Evolutionary conservation across 345 rosid genomes (phyloP).

Genomic region (Capsella bursapastoris): DNA sequence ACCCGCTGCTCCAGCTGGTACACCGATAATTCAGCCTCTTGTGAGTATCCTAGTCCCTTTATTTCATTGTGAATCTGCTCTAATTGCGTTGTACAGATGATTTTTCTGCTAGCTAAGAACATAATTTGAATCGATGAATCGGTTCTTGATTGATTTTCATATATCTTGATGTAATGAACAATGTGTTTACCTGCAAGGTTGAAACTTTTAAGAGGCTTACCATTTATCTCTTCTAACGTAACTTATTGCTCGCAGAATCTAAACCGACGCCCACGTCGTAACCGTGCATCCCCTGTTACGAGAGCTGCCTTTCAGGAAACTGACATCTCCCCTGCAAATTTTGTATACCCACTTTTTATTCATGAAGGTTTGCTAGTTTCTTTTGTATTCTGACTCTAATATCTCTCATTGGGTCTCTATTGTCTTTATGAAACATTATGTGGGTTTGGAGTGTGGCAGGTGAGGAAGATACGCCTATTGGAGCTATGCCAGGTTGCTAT

Average conservation of each 20-base stretch:
- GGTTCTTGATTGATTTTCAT: not conserved
- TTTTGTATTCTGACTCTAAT: not conserved
- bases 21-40: conserved; percentile 67
- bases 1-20: conserved; percentile 80
- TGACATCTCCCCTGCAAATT: conserved; percentile 77
- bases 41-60: conserved; percentile 49
- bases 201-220: conserved; percentile 18
- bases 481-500: conserved; percentile 99
- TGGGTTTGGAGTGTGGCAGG: conserved; percentile 53
- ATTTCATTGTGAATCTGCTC: not conserved
- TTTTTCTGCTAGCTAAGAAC: not conserved
- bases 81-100: not conserved
- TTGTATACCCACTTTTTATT: conserved; percentile 91
- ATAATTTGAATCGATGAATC: not conserved
- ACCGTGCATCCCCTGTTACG: conserved; percentile 65
- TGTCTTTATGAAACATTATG: not conserved
- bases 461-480: conserved; percentile 94
- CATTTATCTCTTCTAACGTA: not conserved
- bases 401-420: not conserved
- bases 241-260: conserved; percentile 59
- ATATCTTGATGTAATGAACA: not conserved
- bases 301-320: conserved; percentile 93
- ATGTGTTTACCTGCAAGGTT: conserved; percentile 17
- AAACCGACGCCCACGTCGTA: conserved; percentile 82
- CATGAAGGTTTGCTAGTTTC: conserved; percentile 74